phyloP scores from a whole-genome alignment of 2,329 filamentous ascomycete genomes.

The Aspergillus luchuensis region DNA sequence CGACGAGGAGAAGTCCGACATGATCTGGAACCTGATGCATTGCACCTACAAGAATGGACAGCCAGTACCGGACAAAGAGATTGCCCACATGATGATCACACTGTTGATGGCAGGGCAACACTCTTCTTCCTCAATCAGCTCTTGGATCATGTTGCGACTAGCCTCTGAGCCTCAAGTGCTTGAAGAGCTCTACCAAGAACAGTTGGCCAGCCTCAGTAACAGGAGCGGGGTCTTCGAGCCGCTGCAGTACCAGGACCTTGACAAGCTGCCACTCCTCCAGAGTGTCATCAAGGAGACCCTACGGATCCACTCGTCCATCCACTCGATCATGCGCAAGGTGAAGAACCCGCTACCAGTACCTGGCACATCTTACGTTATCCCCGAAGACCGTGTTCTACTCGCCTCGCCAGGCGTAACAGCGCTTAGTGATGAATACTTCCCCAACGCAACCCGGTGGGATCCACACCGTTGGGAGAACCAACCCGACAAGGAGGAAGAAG shows the following conservation, averaged over 20 bases:
- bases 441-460: conserved; percentile 61
- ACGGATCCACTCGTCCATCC: conserved; percentile 70
- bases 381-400: conserved; percentile 74
- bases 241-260: conserved; percentile 61
- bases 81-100: conserved; percentile 85
- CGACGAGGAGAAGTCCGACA: conserved; percentile 56
- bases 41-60: conserved; percentile 74
- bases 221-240: conserved; percentile 49
- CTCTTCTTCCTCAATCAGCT: conserved; percentile 73
- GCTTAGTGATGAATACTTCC: conserved; percentile 62
- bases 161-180: conserved; percentile 69
- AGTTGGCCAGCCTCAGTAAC: conserved; percentile 54
- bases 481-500: conserved; percentile 42
- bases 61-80: conserved; percentile 70
- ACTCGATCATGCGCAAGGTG: conserved; percentile 72
- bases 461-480: conserved; percentile 62
- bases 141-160: conserved; percentile 75
- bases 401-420: conserved; percentile 73
- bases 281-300: conserved; percentile 73
- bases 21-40: conserved; percentile 79
- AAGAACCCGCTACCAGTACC: conserved; percentile 64
- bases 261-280: conserved; percentile 61
- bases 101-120: conserved; percentile 84
- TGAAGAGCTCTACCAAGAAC: conserved; percentile 71
- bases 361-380: conserved; percentile 67